Evolutionary conservation across 2,329 filamentous ascomycete genomes (phyloP).

Genomic region (Colletotrichum orbiculare): DNA sequence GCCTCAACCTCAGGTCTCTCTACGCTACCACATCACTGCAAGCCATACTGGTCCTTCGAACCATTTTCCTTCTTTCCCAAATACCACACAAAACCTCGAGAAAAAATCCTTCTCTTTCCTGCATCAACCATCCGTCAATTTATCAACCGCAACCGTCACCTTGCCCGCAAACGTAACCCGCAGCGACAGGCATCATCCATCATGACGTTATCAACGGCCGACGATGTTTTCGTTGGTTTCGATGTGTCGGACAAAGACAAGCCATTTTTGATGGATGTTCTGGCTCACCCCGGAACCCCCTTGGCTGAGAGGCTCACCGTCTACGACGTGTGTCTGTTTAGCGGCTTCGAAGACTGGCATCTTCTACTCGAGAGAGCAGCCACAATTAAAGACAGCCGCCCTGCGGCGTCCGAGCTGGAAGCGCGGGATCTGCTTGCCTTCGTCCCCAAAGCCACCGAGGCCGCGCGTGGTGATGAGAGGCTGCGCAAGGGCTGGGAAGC

Average conservation of each 20-base stretch:
- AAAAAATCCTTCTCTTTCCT: slow-evolving; percentile 6
- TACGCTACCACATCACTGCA: slow-evolving; percentile 9
- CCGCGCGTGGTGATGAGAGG: slow-evolving; percentile 21
- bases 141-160: not conserved
- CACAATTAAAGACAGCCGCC: slow-evolving; percentile 40
- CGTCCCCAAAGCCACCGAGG: slow-evolving; percentile 42
- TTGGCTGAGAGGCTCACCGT: slow-evolving; percentile 42
- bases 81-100: slow-evolving; percentile 13
- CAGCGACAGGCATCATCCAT: slow-evolving; percentile 10
- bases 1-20: slow-evolving; percentile 20
- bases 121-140: slow-evolving; percentile 1
- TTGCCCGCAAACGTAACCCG: not conserved
- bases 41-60: slow-evolving; percentile 18
- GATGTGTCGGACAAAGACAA: slow-evolving; percentile 45
- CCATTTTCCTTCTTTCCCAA: slow-evolving; percentile 22
- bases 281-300: slow-evolving; percentile 43
- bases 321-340: slow-evolving; percentile 45
- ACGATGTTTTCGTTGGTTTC: slow-evolving; percentile 42
- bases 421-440: slow-evolving; percentile 48
- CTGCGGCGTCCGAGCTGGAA: slow-evolving; percentile 41
- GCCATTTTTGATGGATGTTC: slow-evolving; percentile 46
- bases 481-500: slow-evolving; percentile 44
- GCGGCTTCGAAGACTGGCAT: slow-evolving; percentile 48
- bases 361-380: slow-evolving; percentile 47
- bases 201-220: slow-evolving; percentile 28